These are phyloP conservation scores for Ceratobasidium sp. DNA, from an alignment of 1,284 basidiomycete genomes.

Conservation along the genomic window DNA sequence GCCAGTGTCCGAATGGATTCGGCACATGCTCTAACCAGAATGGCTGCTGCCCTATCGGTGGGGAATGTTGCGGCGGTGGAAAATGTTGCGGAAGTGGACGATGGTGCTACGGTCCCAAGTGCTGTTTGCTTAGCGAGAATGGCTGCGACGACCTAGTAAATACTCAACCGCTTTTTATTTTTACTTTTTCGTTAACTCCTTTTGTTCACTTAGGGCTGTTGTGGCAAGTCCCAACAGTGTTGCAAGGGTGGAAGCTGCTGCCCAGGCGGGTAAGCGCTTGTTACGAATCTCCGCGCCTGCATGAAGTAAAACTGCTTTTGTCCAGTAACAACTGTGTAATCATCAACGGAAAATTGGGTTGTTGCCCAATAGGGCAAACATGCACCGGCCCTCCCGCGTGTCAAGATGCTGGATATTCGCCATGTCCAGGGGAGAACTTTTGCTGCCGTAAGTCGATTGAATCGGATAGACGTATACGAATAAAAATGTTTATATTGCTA, in stretches of 20 bases:
- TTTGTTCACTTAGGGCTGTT: slow-evolving; percentile 9
- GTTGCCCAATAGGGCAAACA: slow-evolving; percentile 20
- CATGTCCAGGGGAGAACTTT: background rate
- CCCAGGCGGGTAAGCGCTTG: background rate
- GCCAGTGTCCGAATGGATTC: background rate
- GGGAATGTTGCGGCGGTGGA: slow-evolving; percentile 15
- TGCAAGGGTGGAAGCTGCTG: slow-evolving; percentile 30
- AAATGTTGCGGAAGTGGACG: background rate
- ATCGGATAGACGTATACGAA: background rate
- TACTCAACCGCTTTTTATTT: background rate
- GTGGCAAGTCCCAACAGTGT: background rate
- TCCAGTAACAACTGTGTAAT: slow-evolving; percentile 21
- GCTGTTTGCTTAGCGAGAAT: background rate
- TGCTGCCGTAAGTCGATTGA: slow-evolving; percentile 17
- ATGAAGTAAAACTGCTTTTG: background rate
- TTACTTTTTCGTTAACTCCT: background rate
- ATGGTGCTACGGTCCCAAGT: background rate
- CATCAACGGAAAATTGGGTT: slow-evolving; percentile 13
- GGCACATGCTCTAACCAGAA: slow-evolving; percentile 7
- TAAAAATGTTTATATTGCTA: background rate
- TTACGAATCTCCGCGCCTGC: background rate
- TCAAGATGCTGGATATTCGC: background rate
- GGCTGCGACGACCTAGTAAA: slow-evolving; percentile 19
- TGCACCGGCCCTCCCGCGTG: slow-evolving; percentile 13
- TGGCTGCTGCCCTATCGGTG: slow-evolving; percentile 21